Evolutionary conservation across 2,329 filamentous ascomycete genomes (phyloP).

Genomic region (Paraconiothyrium brasiliense): DNA sequence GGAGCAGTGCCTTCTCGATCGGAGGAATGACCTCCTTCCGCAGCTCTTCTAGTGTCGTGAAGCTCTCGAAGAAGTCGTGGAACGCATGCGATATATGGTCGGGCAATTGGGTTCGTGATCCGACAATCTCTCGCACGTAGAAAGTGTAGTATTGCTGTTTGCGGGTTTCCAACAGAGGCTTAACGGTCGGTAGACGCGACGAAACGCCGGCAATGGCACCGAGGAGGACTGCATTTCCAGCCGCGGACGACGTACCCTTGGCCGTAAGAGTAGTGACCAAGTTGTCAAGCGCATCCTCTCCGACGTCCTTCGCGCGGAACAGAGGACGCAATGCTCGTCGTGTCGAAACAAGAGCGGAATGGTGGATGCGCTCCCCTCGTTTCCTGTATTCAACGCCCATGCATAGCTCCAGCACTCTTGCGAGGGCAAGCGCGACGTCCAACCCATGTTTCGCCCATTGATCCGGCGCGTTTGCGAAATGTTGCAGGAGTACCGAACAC

Average conservation of each 20-base stretch:
- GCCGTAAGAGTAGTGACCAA: slow-evolving; percentile 73
- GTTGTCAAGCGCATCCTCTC: slow-evolving; percentile 68
- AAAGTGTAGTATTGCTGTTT: slow-evolving; percentile 82
- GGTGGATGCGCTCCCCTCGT: slow-evolving; percentile 65
- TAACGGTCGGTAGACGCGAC: slow-evolving; percentile 72
- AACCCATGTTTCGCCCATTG: slow-evolving; percentile 71
- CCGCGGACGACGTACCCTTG: slow-evolving; percentile 70
- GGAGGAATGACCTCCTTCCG: slow-evolving; percentile 79
- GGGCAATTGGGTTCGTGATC: slow-evolving; percentile 77
- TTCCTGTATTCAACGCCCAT: slow-evolving; percentile 58
- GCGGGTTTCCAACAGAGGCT: slow-evolving; percentile 68
- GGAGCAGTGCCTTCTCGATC: slow-evolving; percentile 86
- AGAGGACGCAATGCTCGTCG: slow-evolving; percentile 81
- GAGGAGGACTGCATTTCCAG: slow-evolving; percentile 79
- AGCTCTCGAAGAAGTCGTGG: slow-evolving; percentile 82
- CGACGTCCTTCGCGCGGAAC: slow-evolving; percentile 67
- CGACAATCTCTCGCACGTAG: slow-evolving; percentile 84
- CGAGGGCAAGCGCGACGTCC: slow-evolving; percentile 74
- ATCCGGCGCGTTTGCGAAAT: slow-evolving; percentile 67
- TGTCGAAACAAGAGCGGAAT: slow-evolving; percentile 79
- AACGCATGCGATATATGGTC: slow-evolving; percentile 77
- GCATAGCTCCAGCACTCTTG: slow-evolving; percentile 80
- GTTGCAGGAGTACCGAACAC: slow-evolving; percentile 81
- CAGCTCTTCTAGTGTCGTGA: slow-evolving; percentile 77
- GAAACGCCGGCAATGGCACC: slow-evolving; percentile 90